phyloP scores from a whole-genome alignment of 345 rosid species.

The Salix arbutifolia region DNA sequence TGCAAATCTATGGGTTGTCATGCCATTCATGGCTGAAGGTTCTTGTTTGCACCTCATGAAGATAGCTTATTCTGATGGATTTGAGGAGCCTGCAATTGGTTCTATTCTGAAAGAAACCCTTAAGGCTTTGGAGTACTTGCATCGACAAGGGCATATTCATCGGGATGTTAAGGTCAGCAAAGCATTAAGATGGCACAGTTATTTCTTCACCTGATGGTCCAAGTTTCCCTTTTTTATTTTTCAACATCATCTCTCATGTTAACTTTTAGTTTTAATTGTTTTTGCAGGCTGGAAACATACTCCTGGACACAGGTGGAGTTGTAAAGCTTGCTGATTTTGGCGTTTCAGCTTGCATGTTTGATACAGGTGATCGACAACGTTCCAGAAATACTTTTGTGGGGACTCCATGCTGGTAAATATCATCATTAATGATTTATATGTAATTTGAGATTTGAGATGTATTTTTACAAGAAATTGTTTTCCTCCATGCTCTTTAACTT shows the following conservation, averaged over 20 bases:
- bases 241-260: neutral
- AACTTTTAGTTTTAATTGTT: constrained; percentile 10
- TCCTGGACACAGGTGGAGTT: constrained; percentile 69
- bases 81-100: constrained; percentile 91
- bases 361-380: constrained; percentile 90
- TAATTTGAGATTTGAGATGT: neutral
- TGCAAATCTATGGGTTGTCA: constrained; percentile 84
- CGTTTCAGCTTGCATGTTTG: constrained; percentile 98
- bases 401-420: constrained; percentile 93
- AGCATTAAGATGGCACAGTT: constrained; percentile 3
- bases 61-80: constrained; percentile 84
- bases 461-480: neutral
- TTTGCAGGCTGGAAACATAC: constrained; percentile 92
- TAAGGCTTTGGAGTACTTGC: constrained; percentile 92
- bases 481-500: constrained; percentile 8
- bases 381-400: constrained; percentile 97
- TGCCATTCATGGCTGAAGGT: constrained; percentile 99
- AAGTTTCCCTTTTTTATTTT: neutral
- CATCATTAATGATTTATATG: neutral
- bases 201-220: constrained; percentile 1
- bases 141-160: constrained; percentile 94
- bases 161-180: constrained; percentile 92
- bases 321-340: constrained; percentile 98
- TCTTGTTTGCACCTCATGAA: constrained; percentile 97
- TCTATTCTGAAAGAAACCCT: constrained; percentile 92